A percentile compares a stretch with the other conserved stretches of the same genome.
phyloP scores from a whole-genome alignment of 495 filamentous ascomycete genomes.

The Penicillium mononematosum region DNA sequence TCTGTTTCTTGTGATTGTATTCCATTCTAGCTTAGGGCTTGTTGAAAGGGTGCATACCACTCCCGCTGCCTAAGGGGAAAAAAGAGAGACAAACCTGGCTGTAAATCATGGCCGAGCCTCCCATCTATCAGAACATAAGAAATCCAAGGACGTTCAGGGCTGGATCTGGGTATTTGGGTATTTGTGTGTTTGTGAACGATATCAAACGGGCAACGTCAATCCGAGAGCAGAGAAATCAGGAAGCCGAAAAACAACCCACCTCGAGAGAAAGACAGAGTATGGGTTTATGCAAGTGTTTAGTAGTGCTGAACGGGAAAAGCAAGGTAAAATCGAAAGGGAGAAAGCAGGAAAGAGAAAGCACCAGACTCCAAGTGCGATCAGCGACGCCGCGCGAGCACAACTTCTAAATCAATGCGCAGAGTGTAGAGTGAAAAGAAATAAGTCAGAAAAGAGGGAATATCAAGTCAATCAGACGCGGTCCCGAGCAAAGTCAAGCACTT shows the following conservation, averaged over 20 bases:
- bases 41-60: conserved; percentile 7
- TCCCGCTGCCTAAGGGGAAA: background rate
- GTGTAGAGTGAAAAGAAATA: conserved; percentile 12
- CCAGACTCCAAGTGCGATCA: conserved; percentile 21
- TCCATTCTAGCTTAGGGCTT: conserved; percentile 13
- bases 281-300: conserved; percentile 27
- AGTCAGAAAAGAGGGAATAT: conserved; percentile 1
- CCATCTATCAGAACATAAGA: conserved; percentile 12
- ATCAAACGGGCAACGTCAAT: conserved; percentile 11
- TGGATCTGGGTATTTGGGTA: conserved; percentile 21
- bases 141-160: background rate
- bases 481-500: conserved; percentile 87
- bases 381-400: conserved; percentile 21
- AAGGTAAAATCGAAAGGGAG: conserved; percentile 2
- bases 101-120: conserved; percentile 1
- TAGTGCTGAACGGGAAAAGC: conserved; percentile 1
- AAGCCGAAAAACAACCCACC: conserved; percentile 8
- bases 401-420: conserved; percentile 23
- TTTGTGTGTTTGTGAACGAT: conserved; percentile 25
- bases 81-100: conserved; percentile 6
- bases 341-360: conserved; percentile 13
- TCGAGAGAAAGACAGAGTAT: conserved; percentile 12
- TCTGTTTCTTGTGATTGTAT: conserved; percentile 10
- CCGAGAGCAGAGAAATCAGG: conserved; percentile 13
- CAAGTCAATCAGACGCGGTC: conserved; percentile 64